Conservation (phyloP, 768 basidiomycete species). For the Suillus plorans region DNA sequence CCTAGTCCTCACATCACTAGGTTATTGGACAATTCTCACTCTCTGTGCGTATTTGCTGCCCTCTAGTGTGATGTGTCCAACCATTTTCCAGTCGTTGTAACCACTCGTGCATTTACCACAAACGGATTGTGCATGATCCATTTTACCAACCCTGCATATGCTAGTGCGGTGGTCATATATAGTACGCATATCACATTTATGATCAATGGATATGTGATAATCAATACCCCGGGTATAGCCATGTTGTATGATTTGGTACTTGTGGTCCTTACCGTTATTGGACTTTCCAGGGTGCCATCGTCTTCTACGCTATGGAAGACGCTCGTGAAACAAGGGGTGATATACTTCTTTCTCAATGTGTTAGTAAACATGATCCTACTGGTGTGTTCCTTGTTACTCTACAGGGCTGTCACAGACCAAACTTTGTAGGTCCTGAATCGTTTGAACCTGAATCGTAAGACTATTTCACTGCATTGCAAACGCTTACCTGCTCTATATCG, state of each 20-base stretch:
- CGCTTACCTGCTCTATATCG: too few relatives aligned
- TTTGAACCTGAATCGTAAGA: background rate
- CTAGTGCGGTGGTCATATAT: background rate
- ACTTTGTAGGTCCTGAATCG: background rate
- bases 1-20: background rate
- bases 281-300: background rate
- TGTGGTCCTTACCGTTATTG: background rate
- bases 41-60: background rate
- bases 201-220: background rate
- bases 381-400: background rate
- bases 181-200: background rate
- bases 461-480: background rate
- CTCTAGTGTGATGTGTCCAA: background rate
- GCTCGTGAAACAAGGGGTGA: background rate
- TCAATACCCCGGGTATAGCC: background rate
- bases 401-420: background rate
- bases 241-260: background rate
- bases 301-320: background rate
- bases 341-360: background rate
- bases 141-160: background rate
- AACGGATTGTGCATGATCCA: background rate
- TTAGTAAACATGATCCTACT: background rate
- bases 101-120: background rate
- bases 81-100: background rate
- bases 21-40: background rate